Conservation (phyloP, 2,329 filamentous ascomycete genomes). For the Xylariaceae sp. region DNA sequence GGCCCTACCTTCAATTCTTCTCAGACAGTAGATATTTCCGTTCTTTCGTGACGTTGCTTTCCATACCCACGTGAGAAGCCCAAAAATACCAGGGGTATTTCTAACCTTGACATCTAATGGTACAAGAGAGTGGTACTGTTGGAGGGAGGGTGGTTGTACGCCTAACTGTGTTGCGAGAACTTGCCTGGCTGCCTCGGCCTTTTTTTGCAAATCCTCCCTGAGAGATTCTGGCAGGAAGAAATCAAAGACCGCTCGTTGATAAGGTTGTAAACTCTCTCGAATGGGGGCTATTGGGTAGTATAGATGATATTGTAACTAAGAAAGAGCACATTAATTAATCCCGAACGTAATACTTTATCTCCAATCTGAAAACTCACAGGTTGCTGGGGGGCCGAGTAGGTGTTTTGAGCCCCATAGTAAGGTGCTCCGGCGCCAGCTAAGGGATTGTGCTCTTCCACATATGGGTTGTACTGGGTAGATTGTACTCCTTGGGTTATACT, state of each 20-base stretch:
- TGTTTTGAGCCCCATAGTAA: slow-evolving; percentile 61
- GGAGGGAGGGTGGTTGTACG: slow-evolving; percentile 67
- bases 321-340: slow-evolving; percentile 15
- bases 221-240: slow-evolving; percentile 87
- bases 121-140: slow-evolving; percentile 89
- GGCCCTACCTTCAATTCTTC: slow-evolving; percentile 71
- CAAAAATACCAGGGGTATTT: slow-evolving; percentile 74
- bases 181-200: slow-evolving; percentile 78
- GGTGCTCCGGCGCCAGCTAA: slow-evolving; percentile 54
- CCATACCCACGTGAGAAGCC: slow-evolving; percentile 90
- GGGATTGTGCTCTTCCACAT: slow-evolving; percentile 65
- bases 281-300: slow-evolving; percentile 83
- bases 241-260: slow-evolving; percentile 83
- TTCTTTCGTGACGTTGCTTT: slow-evolving; percentile 88
- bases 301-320: slow-evolving; percentile 78
- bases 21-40: slow-evolving; percentile 80
- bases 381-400: slow-evolving; percentile 52
- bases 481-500: slow-evolving; percentile 49
- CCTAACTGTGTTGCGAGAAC: slow-evolving; percentile 66
- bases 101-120: slow-evolving; percentile 78
- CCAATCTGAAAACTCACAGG: slow-evolving; percentile 46
- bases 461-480: slow-evolving; percentile 64
- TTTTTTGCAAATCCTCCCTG: slow-evolving; percentile 84
- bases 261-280: slow-evolving; percentile 69
- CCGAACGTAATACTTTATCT: slow-evolving; percentile 1